Base-by-base conservation (phyloP, 495 filamentous ascomycete species). In the Pyrenula aspistea region DNA sequence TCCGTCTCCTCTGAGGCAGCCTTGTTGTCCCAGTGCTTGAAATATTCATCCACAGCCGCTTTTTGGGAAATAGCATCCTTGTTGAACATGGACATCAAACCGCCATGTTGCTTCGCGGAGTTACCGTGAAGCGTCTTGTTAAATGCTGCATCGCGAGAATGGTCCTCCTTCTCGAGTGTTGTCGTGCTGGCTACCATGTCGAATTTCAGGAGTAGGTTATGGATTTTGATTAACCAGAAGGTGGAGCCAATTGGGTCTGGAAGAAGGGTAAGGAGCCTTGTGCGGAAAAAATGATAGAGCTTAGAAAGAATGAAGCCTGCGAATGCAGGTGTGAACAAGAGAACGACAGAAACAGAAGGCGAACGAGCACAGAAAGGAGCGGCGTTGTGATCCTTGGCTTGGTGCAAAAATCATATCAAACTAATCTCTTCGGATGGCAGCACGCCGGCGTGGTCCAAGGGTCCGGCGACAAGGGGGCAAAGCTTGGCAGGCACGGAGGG, bases 1-100 rank as follows among this genome's bases (percentile, higher is more conserved):
- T 82, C 80, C 0, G 92, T 98, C 81, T 98, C 93, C 22, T 79
- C 77, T 49, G 77, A 82, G 47, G 74, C 88, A 56, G 69, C 69
- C 77, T 97, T 93, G 77, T 94, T 89, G 74, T 98, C 93, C 87
- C 92, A 98, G 72, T 96, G 95, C 83, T 96, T 98, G 83, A 96
- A 97, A 76, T 98, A 98, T 72, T 97, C 92, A 65, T 96, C 91
- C 31, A 95, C 82, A 53, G 93, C 92, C 53, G 88, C 82, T 74
- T 91, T 83, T 69, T 97, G 88, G 1, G 93, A 90, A 11, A 74
- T 75, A 54, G 77, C 74, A 71, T 92, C 85, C 75, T 98, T 98
- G 63, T 78, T 76, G 56, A 95, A 73, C 85, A 96, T 88, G 59
- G 93, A 87, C 61, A 78, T 72, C 64, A 96, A 80, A 64, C 89